phyloP scores from a whole-genome alignment of 2,329 filamentous ascomycete genomes.

The Hypoxylon sp. region DNA sequence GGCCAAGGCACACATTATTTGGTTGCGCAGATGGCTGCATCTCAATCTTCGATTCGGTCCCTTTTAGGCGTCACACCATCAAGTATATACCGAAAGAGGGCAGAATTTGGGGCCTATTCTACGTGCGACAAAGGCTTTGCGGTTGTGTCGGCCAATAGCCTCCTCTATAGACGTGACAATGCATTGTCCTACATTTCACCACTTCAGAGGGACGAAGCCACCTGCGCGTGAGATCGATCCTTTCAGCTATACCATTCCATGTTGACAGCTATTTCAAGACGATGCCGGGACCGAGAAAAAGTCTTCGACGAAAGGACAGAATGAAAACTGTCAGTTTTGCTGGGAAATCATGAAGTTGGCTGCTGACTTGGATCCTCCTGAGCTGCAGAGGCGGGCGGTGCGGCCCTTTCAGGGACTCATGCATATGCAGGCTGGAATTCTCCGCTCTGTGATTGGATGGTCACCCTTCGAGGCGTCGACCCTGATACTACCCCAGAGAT shows the following conservation, averaged over 20 bases:
- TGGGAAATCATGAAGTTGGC: background rate
- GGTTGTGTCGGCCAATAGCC: background rate
- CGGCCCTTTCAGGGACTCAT: background rate
- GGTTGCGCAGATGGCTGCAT: no score
- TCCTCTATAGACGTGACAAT: background rate
- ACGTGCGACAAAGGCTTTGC: background rate
- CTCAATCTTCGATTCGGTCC: no score
- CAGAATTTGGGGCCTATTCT: slow-evolving; percentile 1
- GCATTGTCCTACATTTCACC: background rate
- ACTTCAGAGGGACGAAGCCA: background rate
- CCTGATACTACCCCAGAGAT: no score
- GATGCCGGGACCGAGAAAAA: background rate
- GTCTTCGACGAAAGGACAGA: no score
- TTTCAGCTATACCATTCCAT: background rate
- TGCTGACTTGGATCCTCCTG: background rate
- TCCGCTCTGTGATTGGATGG: no score
- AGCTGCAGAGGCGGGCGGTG: background rate
- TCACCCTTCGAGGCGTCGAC: no score
- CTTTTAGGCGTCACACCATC: no score
- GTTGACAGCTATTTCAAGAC: background rate
- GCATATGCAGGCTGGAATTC: slow-evolving; percentile 2
- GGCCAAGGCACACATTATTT: no score
- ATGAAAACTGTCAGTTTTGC: background rate
- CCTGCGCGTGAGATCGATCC: background rate
- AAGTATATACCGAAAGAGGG: background rate